Conservation (phyloP, 768 basidiomycete species). For the Kwoniella sp. region DNA sequence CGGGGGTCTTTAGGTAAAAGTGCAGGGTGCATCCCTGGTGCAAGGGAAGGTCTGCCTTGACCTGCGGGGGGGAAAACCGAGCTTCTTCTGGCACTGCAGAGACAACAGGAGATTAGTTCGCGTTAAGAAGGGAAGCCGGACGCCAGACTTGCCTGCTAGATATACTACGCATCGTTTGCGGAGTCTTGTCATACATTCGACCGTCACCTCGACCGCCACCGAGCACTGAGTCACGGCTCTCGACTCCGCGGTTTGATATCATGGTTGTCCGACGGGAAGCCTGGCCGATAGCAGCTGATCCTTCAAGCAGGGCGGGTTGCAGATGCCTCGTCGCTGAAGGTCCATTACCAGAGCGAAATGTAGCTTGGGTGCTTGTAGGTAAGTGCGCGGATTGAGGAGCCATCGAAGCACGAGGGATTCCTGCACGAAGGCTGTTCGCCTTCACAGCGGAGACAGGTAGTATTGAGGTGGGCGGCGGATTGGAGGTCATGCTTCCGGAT, state of each 20-base stretch:
- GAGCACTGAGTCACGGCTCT: constrained; percentile 59
- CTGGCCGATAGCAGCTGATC: background rate
- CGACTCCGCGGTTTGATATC: constrained; percentile 7
- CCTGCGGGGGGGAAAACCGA: constrained; percentile 60
- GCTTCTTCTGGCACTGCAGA: constrained; percentile 67
- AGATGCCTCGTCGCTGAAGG: too few species aligned
- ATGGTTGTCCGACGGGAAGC: constrained; percentile 60
- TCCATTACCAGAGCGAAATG: too few species aligned
- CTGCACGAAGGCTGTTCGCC: too few species aligned
- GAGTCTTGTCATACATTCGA: constrained; percentile 69
- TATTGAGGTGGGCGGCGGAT: too few species aligned
- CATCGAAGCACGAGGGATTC: too few species aligned
- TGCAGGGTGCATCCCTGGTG: constrained; percentile 54
- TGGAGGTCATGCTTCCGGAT: too few species aligned
- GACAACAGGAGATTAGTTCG: constrained; percentile 57
- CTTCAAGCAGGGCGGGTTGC: background rate
- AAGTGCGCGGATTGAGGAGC: too few species aligned
- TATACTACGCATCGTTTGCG: constrained; percentile 61
- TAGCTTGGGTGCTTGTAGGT: too few species aligned
- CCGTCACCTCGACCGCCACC: constrained; percentile 66
- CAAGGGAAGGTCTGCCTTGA: constrained; percentile 59
- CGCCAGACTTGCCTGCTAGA: constrained; percentile 58
- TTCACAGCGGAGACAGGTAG: too few species aligned
- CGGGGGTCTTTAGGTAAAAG: constrained; percentile 69
- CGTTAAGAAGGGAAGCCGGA: too few species aligned